Conservation (phyloP, 306 rosid species). For the Arachis hypogaea region DNA sequence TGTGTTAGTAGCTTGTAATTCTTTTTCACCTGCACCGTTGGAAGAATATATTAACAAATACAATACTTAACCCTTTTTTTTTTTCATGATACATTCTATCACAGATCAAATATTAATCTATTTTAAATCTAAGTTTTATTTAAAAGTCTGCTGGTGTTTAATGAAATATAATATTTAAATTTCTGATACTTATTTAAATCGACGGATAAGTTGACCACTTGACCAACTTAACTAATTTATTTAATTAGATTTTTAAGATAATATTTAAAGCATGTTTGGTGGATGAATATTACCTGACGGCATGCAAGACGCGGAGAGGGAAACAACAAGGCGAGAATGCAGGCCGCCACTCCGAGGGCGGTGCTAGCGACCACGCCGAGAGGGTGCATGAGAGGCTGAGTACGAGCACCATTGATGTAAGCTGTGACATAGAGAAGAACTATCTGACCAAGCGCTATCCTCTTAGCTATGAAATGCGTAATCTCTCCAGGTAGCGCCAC, state of each 20-base stretch:
- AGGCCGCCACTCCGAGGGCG: constrained; percentile 61
- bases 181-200: too few relatives aligned
- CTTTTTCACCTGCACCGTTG: constrained; percentile 50
- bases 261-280: too few relatives aligned
- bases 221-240: too few relatives aligned
- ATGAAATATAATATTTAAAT: too few relatives aligned
- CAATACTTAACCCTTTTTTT: too few relatives aligned
- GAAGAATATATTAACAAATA: not conserved
- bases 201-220: too few relatives aligned
- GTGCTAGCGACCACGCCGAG: constrained; percentile 64
- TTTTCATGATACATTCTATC: too few relatives aligned
- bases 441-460: constrained; percentile 65
- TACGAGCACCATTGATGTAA: constrained; percentile 42
- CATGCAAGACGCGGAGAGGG: constrained; percentile 73
- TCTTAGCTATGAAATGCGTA: constrained; percentile 56
- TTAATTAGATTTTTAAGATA: too few relatives aligned
- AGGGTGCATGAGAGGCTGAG: constrained; percentile 64
- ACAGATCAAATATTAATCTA: too few relatives aligned
- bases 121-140: too few relatives aligned
- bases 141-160: too few relatives aligned
- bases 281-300: constrained; percentile 44
- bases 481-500: constrained; percentile 57
- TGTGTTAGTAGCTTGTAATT: constrained; percentile 40
- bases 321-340: constrained; percentile 61
- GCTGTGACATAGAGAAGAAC: constrained; percentile 60